Base-by-base conservation (phyloP, 2,329 filamentous ascomycete species). In the Diplodia mutila region DNA sequence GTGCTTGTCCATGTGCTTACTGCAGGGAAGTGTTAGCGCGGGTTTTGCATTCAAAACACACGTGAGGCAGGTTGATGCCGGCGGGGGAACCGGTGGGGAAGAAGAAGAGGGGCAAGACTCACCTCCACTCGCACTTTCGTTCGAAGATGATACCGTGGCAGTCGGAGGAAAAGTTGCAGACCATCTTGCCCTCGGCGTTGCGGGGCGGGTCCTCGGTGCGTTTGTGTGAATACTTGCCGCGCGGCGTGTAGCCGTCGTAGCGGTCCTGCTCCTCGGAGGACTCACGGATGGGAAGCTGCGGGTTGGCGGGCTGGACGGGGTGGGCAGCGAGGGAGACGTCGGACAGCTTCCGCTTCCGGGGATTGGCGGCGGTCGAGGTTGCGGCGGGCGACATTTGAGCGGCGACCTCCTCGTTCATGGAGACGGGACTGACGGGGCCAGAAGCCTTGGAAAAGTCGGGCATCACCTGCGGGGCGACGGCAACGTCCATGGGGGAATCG, bases 1-100 rank as follows among this genome's bases (percentile, higher is more conserved):
- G 77, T 98, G 94, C 78, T 97, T 97, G 81, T 98, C 94, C 94
- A 97, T 97, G 78, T 98, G 94, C 82, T 98, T 97, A 77, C 93
- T 97, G 64, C 42, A 69, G 67, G 54, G 65, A 9, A 42, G 18
- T n/a, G 61, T 46, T 39, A 61, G 48, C 23, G 23, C 3, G 34
- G 48, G 67, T 77, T 57, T 75, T 73, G 42, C 34, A 69, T 61
- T 69, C 59, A 42, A 63, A 63, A 63, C 59, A 63, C 3, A 63
- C 23, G 42, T 63, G 59, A 67, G 7, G 32, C 55, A 46, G 27
- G n/a, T 21, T 21, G 32, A 21, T 23, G 21, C 7, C 12, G 42
- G n/a, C 27, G n/a, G 27, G 27, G 46, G 12, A 59, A 68, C 21
- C n/a, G 42, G 34, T 3, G 68, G 42, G 42, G 42, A 46, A 46